Percentiles rank a stretch among this genome's conserved stretches.
These are phyloP conservation scores for Clonostachys rosea DNA, from an alignment of 2,329 filamentous ascomycete genomes.

Conservation along the genomic window DNA sequence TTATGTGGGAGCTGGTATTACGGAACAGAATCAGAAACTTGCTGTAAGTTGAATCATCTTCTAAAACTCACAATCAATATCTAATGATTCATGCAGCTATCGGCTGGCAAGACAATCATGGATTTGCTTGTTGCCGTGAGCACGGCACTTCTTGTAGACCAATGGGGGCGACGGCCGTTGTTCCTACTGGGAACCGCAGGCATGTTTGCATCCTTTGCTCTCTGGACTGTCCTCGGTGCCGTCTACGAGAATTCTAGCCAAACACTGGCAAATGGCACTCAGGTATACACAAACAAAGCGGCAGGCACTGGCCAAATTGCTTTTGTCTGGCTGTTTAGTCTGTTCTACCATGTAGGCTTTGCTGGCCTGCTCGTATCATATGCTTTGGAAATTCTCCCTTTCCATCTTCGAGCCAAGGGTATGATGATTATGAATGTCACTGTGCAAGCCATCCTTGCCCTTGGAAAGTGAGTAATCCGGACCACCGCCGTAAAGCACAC, in stretches of 20 bases:
- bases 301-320: slow-evolving; percentile 20
- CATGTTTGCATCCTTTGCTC: slow-evolving; percentile 40
- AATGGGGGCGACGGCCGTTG: slow-evolving; percentile 45
- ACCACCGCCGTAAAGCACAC: slow-evolving; percentile 26
- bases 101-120: slow-evolving; percentile 54
- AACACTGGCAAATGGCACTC: slow-evolving; percentile 3
- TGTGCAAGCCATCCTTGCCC: slow-evolving; percentile 7
- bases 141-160: slow-evolving; percentile 45
- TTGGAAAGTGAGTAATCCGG: slow-evolving; percentile 8
- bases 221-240: slow-evolving; percentile 48
- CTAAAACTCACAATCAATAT: slow-evolving; percentile 1
- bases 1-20: slow-evolving; percentile 58
- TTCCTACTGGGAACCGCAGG: slow-evolving; percentile 44
- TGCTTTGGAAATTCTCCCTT: slow-evolving; percentile 16
- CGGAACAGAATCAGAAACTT: slow-evolving; percentile 48
- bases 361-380: slow-evolving; percentile 15
- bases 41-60: slow-evolving; percentile 27
- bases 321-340: slow-evolving; percentile 46
- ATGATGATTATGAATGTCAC: slow-evolving; percentile 13
- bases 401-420: slow-evolving; percentile 15
- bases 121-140: slow-evolving; percentile 52
- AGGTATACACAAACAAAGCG: slow-evolving; percentile 2
- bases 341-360: slow-evolving; percentile 13
- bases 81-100: slow-evolving; percentile 20
- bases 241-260: slow-evolving; percentile 39